Conservation (phyloP, 106 monocot species). For the Agapanthus africanus region DNA sequence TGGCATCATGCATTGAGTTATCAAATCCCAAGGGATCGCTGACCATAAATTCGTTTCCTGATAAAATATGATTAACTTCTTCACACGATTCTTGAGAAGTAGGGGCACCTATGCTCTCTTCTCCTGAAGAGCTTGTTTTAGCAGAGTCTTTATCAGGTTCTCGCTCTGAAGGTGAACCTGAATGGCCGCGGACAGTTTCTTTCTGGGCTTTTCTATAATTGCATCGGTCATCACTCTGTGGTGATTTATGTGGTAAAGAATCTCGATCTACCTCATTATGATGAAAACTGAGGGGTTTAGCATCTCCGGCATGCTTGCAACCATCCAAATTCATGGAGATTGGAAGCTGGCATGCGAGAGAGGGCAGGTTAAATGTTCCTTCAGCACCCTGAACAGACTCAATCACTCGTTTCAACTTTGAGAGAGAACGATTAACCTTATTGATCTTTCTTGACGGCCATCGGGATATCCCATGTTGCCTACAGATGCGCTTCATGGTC, state of each 20-base stretch:
- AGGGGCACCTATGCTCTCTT: constrained; percentile 26
- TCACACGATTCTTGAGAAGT: constrained; percentile 48
- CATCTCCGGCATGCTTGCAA: constrained; percentile 12
- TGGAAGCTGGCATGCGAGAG: constrained; percentile 37
- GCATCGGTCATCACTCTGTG: constrained; percentile 4
- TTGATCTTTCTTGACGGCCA: constrained; percentile 82
- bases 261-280: constrained; percentile 3
- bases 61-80: constrained; percentile 8
- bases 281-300: neutral
- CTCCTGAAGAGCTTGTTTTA: constrained; percentile 33
- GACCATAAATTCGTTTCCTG: constrained; percentile 6
- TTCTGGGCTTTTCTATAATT: neutral
- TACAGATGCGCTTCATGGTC: constrained; percentile 72
- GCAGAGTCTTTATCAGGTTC: constrained; percentile 9
- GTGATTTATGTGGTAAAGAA: constrained; percentile 9
- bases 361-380: constrained; percentile 36
- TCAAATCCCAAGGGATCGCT: constrained; percentile 2
- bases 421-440: constrained; percentile 64
- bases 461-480: constrained; percentile 63
- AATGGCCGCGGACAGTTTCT: neutral
- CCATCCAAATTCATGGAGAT: constrained; percentile 21
- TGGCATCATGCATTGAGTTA: constrained; percentile 7
- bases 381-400: constrained; percentile 57
- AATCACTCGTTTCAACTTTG: constrained; percentile 56
- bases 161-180: constrained; percentile 13